Evolutionary conservation across 176 grass and related monocot genomes (phyloP).

Genomic region (Triticum urartu): DNA sequence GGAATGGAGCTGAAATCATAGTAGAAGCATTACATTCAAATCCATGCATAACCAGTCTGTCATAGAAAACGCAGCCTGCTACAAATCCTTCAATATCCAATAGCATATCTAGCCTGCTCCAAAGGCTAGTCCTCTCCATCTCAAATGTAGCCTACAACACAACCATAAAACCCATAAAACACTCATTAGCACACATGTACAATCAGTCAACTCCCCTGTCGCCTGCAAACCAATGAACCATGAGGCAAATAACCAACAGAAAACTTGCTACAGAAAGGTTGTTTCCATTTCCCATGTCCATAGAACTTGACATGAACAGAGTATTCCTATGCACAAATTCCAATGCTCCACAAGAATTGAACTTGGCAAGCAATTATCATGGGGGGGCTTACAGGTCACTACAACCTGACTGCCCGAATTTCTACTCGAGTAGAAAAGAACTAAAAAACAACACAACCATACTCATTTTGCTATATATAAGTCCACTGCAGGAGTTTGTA

Average conservation of each 20-base stretch:
- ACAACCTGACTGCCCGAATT: not conserved
- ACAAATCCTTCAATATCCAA: too few species aligned
- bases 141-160: too few species aligned
- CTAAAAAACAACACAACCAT: not conserved
- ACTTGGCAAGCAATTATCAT: not conserved
- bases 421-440: conserved; percentile 4
- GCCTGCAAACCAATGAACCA: conserved; percentile 47
- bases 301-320: not conserved
- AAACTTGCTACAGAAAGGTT: not conserved
- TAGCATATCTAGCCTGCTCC: too few species aligned
- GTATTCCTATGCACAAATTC: not conserved
- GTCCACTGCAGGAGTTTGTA: not conserved
- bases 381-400: not conserved
- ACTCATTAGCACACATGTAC: too few species aligned
- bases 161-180: too few species aligned
- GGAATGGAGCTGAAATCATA: too few species aligned
- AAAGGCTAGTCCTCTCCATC: too few species aligned
- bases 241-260: not conserved
- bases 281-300: not conserved
- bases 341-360: not conserved
- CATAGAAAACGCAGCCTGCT: too few species aligned
- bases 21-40: too few species aligned
- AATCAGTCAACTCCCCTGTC: conserved; percentile 57
- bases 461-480: not conserved
- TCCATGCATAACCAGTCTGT: too few species aligned